Evolutionary conservation across 2,329 filamentous ascomycete species (phyloP), one percentile per base, ranked within the genome.

Genomic region (Cladosporium halotolerans): DNA sequence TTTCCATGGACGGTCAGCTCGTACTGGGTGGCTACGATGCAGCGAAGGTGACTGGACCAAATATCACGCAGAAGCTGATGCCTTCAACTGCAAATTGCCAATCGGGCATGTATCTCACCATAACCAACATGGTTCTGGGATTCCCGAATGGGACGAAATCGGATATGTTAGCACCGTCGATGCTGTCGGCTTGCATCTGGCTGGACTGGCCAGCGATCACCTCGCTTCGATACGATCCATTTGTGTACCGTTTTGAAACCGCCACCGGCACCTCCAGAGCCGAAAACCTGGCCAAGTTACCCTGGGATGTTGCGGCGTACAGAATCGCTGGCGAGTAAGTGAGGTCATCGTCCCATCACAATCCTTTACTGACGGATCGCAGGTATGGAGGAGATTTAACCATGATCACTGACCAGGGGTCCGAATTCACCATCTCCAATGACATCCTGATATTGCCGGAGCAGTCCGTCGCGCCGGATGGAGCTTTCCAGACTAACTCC

Each of bases 1-100:
- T 44, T n/a, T 54, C 59, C 19, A 60, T 59, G 52, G 59, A 67
- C 45, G 66, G 66, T 9, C 58, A 49, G 31, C 44, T 67, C 9
- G 60, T 66, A 4, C 56, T 68, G 19, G 66, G 66, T 10, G 65
- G 65, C 14, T 64, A 65, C 48, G 66, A 68, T 52, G 52, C 55
- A 10, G 65, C 63, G 13, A 67, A 67, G 44, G 55, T 59, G 2
- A 55, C 36, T 1, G 65, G 65, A 8, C 13, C 31, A 13, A 63
- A 62, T 19, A 52, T 60, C 33, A 67, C 63, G 1, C 38, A 56
- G 31, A 41, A 41, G 4, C 45, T 62, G 9, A 16, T 55, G 3
- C 45, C 38, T 6, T 23, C 53, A 7, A 41, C 54, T 2, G 11
- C 46, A 9, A 33, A 19, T 9, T 65, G 62, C 52, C 13, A 5